These are phyloP conservation scores for Kluyveromyces wickerhamii DNA, from an alignment of 805 yeast species.

Conservation along the genomic window DNA sequence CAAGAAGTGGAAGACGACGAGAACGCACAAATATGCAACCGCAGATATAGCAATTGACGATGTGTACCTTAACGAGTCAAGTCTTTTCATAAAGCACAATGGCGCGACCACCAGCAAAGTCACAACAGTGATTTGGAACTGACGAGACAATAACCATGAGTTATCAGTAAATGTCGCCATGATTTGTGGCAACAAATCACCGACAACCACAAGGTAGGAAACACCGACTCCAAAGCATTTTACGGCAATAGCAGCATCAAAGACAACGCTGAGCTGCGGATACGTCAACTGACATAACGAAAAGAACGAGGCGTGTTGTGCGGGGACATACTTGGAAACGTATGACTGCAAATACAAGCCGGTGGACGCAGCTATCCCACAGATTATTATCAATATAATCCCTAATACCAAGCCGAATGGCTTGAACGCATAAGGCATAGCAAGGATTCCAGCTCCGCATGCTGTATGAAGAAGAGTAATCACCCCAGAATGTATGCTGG, in stretches of 20 bases:
- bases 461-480: slow-evolving; percentile 30
- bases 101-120: slow-evolving; percentile 40
- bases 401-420: slow-evolving; percentile 29
- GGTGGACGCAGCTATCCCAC: slow-evolving; percentile 24
- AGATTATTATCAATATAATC: slow-evolving; percentile 17
- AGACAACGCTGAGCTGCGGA: slow-evolving; percentile 51
- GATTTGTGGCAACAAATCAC: slow-evolving; percentile 62
- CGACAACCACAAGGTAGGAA: slow-evolving; percentile 60
- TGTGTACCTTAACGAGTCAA: slow-evolving; percentile 80
- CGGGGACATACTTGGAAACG: slow-evolving; percentile 45
- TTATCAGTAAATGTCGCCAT: slow-evolving; percentile 23
- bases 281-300: slow-evolving; percentile 51
- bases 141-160: slow-evolving; percentile 34
- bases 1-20: slow-evolving; percentile 67
- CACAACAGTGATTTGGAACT: slow-evolving; percentile 55
- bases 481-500: slow-evolving; percentile 25
- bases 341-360: slow-evolving; percentile 59
- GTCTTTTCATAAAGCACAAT: slow-evolving; percentile 61
- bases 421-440: slow-evolving; percentile 62
- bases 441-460: slow-evolving; percentile 58
- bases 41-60: slow-evolving; percentile 76
- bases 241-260: slow-evolving; percentile 61
- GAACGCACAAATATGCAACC: slow-evolving; percentile 63
- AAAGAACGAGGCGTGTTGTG: slow-evolving; percentile 55
- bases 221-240: slow-evolving; percentile 68